A percentile compares a stretch with the other conserved stretches of the same genome.
Conservation (phyloP, 2,329 filamentous ascomycete genomes). For the Colletotrichum destructivum region DNA sequence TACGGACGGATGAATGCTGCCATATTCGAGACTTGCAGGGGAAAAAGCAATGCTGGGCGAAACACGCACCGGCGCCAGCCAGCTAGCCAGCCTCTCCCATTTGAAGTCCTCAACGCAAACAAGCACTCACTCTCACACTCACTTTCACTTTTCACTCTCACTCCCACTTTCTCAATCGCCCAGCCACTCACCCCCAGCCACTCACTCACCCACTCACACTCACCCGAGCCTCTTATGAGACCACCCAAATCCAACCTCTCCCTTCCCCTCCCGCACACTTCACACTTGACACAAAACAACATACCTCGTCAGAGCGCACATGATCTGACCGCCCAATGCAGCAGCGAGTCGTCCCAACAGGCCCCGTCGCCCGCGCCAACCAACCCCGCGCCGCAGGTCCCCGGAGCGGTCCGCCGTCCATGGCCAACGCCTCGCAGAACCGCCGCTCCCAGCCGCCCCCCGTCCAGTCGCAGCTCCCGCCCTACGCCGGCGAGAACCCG, state of each 20-base stretch:
- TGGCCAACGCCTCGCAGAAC: slow-evolving; percentile 39
- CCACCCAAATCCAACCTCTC: slow-evolving; percentile 2
- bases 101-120: slow-evolving; percentile 7
- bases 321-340: slow-evolving; percentile 32
- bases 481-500: slow-evolving; percentile 29
- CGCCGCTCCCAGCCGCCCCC: slow-evolving; percentile 35
- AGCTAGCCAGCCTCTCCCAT: not conserved
- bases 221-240: not conserved
- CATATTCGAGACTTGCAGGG: not conserved
- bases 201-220: slow-evolving; percentile 2
- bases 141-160: not conserved
- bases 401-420: slow-evolving; percentile 32
- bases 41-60: slow-evolving; percentile 15
- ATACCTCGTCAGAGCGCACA: not conserved
- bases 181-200: slow-evolving; percentile 1
- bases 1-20: not conserved
- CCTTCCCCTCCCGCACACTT: not conserved
- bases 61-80: slow-evolving; percentile 2
- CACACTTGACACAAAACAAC: not conserved
- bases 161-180: not conserved
- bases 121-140: not conserved
- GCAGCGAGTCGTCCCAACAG: slow-evolving; percentile 33
- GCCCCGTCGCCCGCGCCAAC: slow-evolving; percentile 15
- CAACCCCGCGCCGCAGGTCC: slow-evolving; percentile 37
- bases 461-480: slow-evolving; percentile 33